A percentile compares a stretch with the other conserved stretches of the same genome.
phyloP scores from a whole-genome alignment of 441 rosid genomes.

The Mallotus japonicus region DNA sequence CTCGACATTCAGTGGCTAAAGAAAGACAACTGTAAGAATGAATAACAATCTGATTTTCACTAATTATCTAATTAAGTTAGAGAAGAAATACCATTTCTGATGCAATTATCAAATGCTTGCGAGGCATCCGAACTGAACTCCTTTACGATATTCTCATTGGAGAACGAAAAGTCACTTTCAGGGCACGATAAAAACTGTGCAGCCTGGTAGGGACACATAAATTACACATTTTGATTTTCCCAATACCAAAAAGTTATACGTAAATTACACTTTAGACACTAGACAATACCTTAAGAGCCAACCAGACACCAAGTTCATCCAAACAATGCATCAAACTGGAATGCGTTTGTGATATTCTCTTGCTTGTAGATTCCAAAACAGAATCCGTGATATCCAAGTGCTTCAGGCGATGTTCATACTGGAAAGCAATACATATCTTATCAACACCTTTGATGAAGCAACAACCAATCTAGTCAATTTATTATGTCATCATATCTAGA shows the following conservation, averaged over 20 bases:
- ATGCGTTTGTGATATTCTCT: conserved; percentile 44
- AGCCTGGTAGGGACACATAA: conserved; percentile 52
- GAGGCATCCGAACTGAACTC: conserved; percentile 52
- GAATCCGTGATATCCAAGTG: conserved; percentile 41
- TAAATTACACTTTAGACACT: conserved; percentile 1
- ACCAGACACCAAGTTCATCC: conserved; percentile 70
- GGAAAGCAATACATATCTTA: conserved; percentile 25
- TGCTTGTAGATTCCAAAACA: conserved; percentile 34
- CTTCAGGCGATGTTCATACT: conserved; percentile 49
- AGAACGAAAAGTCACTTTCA: conserved; percentile 41
- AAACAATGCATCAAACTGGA: conserved; percentile 59
- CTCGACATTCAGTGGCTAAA: conserved; percentile 27
- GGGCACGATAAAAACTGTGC: conserved; percentile 49
- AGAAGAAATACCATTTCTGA: conserved; percentile 52
- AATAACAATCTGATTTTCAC: conserved; percentile 6
- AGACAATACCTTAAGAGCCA: conserved; percentile 69
- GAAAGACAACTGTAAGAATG: conserved; percentile 13
- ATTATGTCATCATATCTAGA: neutral
- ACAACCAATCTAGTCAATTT: neutral
- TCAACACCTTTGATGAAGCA: conserved; percentile 24
- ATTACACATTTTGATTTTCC: conserved; percentile 6
- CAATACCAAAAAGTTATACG: neutral
- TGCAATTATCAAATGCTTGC: conserved; percentile 35
- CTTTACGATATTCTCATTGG: conserved; percentile 41
- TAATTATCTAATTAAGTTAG: conserved; percentile 16